phyloP scores from a whole-genome alignment of 2,329 filamentous ascomycete species.

The Colletotrichum aenigma region DNA sequence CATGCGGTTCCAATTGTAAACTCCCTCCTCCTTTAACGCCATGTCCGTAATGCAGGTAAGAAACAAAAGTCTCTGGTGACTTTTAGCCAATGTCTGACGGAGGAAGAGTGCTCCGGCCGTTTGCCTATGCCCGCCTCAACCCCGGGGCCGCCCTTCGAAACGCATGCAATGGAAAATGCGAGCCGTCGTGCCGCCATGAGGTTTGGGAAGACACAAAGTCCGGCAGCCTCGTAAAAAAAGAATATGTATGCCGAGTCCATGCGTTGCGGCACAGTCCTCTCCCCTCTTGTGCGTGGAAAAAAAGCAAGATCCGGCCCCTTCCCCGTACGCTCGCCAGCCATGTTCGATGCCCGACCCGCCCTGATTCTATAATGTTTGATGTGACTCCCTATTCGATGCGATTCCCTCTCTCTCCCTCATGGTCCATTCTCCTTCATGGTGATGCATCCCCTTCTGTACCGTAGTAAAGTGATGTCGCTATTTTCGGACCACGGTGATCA shows the following conservation, averaged over 20 bases:
- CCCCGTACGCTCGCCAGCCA: background rate
- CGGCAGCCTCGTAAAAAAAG: background rate
- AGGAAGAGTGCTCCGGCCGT: background rate
- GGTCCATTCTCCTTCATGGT: background rate
- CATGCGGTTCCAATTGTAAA: background rate
- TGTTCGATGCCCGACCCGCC: background rate
- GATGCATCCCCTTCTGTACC: background rate
- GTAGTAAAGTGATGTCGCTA: background rate
- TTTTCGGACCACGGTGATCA: constrained; percentile 28
- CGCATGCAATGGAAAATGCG: background rate
- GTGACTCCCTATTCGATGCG: constrained; percentile 12
- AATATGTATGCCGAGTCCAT: background rate
- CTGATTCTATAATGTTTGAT: background rate
- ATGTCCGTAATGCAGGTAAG: constrained; percentile 1
- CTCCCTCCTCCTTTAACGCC: background rate
- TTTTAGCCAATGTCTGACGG: background rate
- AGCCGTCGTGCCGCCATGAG: background rate
- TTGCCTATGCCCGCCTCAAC: background rate
- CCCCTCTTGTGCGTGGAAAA: background rate
- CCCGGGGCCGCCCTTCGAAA: background rate
- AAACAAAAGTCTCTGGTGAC: background rate
- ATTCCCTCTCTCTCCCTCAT: background rate
- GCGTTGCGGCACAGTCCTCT: background rate
- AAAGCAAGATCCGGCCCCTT: background rate
- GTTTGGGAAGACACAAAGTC: background rate